Evolutionary conservation across 1,139 yeast species (phyloP), one percentile per base, ranked within the genome.

Genomic region (Debaryomyces subglobosus): DNA sequence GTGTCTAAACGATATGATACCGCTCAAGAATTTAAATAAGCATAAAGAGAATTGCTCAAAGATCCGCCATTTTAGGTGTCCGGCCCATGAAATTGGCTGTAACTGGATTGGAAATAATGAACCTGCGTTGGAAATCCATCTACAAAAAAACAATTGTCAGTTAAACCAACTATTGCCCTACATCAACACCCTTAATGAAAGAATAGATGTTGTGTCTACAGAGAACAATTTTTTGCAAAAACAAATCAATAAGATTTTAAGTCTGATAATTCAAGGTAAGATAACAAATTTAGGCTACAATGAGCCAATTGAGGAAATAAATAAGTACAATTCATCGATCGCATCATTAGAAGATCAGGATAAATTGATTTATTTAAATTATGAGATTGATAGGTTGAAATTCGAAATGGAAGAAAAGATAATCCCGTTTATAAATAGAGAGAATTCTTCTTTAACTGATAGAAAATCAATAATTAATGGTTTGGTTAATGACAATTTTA

Each of bases 201-300:
- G 59, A 44, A 46, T 69, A 8, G 60, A 54, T 3, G 30, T 45
- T 2, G 50, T 69, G 18, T 42, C 63, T 4, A 49, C 48, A 18
- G 72, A 68, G 39, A 69, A 74, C 48, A 48, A 47, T n/a, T 64
- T 61, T 45, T 57, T 75, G 35, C 79, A 74, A 48, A 56, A 62
- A 27, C 84, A 79, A 56, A 65, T 81, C 39, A 71, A 78, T 43
- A 71, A 71, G 47, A 73, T 81, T 3, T 62, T 80, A 51, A 78
- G 76, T 55, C 75, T 79, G 44, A 68, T 79, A 5, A 67, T 77
- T 4, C 82, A 75, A 52, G 85, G 85, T 1, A 78, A 74, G 54
- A 63, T 80, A 29, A 75, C 82, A 5, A 80, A 80, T 54, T 60
- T 79, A 20, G 85, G 85, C 0, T 78, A 77, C 54, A 68, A 71